These are phyloP conservation scores for Cordyceps sp. DNA, from an alignment of 2,329 filamentous ascomycete species.

Conservation along the genomic window DNA sequence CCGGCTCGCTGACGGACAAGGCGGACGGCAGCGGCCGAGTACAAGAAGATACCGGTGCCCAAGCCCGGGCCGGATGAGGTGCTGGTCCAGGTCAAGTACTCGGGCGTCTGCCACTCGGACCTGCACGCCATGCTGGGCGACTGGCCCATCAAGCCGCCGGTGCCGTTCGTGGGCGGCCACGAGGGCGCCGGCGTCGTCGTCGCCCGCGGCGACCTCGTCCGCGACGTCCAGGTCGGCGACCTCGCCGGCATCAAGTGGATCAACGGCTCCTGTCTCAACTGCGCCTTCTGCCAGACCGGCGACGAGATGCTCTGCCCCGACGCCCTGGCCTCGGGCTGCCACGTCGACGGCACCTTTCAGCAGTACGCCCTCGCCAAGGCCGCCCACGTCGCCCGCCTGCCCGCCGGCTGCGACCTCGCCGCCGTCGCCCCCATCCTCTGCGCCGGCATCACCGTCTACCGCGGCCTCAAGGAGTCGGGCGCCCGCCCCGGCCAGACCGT, in stretches of 20 bases:
- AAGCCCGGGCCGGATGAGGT: slow-evolving; percentile 79
- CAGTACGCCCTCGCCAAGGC: slow-evolving; percentile 83
- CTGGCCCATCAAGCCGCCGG: slow-evolving; percentile 72
- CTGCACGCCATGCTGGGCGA: slow-evolving; percentile 68
- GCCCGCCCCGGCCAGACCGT: slow-evolving; percentile 59
- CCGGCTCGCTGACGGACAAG: too few species aligned
- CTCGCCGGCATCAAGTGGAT: slow-evolving; percentile 87
- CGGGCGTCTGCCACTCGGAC: slow-evolving; percentile 83
- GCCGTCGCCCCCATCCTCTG: slow-evolving; percentile 67
- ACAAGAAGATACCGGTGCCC: slow-evolving; percentile 69
- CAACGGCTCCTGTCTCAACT: slow-evolving; percentile 71
- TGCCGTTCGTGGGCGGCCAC: slow-evolving; percentile 72
- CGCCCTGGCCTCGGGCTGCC: slow-evolving; percentile 71
- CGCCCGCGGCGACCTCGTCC: slow-evolving; percentile 58
- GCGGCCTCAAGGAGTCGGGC: slow-evolving; percentile 74
- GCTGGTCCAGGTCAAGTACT: slow-evolving; percentile 80
- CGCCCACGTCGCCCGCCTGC: slow-evolving; percentile 67
- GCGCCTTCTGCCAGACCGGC: slow-evolving; percentile 63
- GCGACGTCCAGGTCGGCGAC: slow-evolving; percentile 67
- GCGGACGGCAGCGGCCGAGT: slow-evolving; percentile 38
- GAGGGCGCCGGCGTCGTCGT: slow-evolving; percentile 73
- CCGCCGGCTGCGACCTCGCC: slow-evolving; percentile 60
- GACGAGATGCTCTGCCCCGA: slow-evolving; percentile 74
- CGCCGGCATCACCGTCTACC: slow-evolving; percentile 79
- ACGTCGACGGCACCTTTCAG: slow-evolving; percentile 85